phyloP scores from a whole-genome alignment of 495 filamentous ascomycete species.

The Neurospora discreta region DNA sequence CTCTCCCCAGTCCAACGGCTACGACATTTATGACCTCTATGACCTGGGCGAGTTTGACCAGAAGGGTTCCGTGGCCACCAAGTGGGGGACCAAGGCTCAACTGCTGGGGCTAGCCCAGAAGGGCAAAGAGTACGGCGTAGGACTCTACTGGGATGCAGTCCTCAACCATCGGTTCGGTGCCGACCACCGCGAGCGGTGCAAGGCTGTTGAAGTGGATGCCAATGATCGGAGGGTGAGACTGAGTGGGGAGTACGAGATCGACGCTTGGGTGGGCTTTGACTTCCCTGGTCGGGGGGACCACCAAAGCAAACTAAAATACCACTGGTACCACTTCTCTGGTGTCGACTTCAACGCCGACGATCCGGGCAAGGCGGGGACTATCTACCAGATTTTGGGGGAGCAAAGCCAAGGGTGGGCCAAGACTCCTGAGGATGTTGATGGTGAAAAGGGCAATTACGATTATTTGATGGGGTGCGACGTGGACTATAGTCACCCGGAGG shows the following conservation, averaged over 20 bases:
- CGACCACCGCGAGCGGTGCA: constrained; percentile 48
- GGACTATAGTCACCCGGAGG: constrained; percentile 56
- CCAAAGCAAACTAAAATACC: constrained; percentile 53
- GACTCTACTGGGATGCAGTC: constrained; percentile 64
- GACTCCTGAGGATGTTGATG: constrained; percentile 39
- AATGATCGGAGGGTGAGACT: constrained; percentile 46
- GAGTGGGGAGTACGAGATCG: constrained; percentile 50
- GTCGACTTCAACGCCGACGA: constrained; percentile 55
- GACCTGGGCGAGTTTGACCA: constrained; percentile 71
- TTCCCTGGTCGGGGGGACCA: constrained; percentile 49
- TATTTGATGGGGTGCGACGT: constrained; percentile 54
- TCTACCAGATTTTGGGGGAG: constrained; percentile 57
- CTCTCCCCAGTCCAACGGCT: constrained; percentile 54
- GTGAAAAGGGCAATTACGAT: constrained; percentile 55
- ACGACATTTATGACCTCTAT: constrained; percentile 68
- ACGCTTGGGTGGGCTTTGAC: constrained; percentile 57
- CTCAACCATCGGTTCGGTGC: constrained; percentile 67
- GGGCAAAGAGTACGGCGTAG: constrained; percentile 43
- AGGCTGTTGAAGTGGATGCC: constrained; percentile 51
- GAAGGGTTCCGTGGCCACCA: constrained; percentile 51
- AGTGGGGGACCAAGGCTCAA: constrained; percentile 62
- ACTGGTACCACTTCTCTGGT: constrained; percentile 60
- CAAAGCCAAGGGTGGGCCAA: constrained; percentile 51
- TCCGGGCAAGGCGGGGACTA: constrained; percentile 37
- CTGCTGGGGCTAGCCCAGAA: constrained; percentile 40